Base-by-base conservation (phyloP, 441 rosid genomes). In the Erodium texanum region DNA sequence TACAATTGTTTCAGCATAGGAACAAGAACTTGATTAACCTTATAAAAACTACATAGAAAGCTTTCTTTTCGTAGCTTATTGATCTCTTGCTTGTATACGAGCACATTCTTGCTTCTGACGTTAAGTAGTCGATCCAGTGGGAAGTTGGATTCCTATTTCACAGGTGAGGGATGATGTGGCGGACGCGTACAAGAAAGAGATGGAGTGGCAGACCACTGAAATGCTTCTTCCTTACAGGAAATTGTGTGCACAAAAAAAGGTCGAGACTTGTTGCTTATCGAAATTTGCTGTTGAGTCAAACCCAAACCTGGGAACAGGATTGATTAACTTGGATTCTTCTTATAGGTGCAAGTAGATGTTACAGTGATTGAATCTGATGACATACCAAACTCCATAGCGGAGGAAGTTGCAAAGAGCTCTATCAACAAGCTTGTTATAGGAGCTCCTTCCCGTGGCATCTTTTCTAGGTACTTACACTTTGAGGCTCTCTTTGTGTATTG, bases 341-440 rank as follows among this genome's bases (percentile, higher is more conserved):
- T 66, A 15, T 62, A 93, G 98, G 92, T 77, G 29, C 81, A 73
- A 67, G 92, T 78, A 72, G 96, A 86, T 73, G 62, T 87, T 62
- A 19, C 76, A 34, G 34, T 84, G 41, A 74, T 82, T 66, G 96
- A 90, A 77, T 87, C 95, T 1, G 80, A 86, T 66, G 89, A 89
- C 68, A 86, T 89, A 58, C 87, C 80, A 29, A 78, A 78, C n/a
- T 89, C 95, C 3, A 76, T 91, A 63, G 96, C 92, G 0, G 86
- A 93, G 74, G 95, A 83, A 82, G 82, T 93, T 27, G 50, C 84
- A 16, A 77, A 75, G 75, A 72, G 71, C 10, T 70, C 62, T 14
- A 82, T 88, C 61, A 77, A 65, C 5, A 89, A 88, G 79, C 93
- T 93, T 27, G 93, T 93, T 16, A 83, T 93, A n/a, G 99, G 99